These are phyloP conservation scores for Afroboletus lepidellus DNA, from an alignment of 1,284 basidiomycete genomes.

Conservation along the genomic window DNA sequence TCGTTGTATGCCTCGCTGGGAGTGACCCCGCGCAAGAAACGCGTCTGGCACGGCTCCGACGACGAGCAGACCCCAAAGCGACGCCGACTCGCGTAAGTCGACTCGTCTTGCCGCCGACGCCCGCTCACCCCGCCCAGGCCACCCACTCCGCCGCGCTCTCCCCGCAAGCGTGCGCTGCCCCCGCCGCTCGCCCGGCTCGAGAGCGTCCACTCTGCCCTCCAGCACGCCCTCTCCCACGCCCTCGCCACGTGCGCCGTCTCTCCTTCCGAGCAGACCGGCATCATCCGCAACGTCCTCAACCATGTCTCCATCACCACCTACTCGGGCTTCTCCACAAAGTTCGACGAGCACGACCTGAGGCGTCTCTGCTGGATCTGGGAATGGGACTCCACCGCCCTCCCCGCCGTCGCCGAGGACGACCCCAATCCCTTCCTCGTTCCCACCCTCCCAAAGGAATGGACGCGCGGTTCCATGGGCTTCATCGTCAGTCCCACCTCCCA, in stretches of 20 bases:
- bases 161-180: constrained; percentile 47
- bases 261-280: constrained; percentile 71
- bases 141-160: constrained; percentile 54
- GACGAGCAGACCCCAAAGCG: constrained; percentile 68
- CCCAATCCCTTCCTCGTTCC: constrained; percentile 70
- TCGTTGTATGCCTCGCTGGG: constrained; percentile 28
- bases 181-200: constrained; percentile 58
- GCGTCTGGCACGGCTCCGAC: constrained; percentile 47
- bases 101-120: neutral
- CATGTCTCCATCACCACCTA: constrained; percentile 70
- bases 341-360: constrained; percentile 63
- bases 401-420: constrained; percentile 41
- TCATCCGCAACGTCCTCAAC: constrained; percentile 75
- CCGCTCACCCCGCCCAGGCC: constrained; percentile 38
- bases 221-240: constrained; percentile 78
- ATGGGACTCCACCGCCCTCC: constrained; percentile 59
- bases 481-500: constrained; percentile 69
- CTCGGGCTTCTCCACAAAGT: constrained; percentile 58
- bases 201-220: constrained; percentile 62
- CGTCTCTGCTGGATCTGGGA: constrained; percentile 87
- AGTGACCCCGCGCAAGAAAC: constrained; percentile 68
- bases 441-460: constrained; percentile 60
- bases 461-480: constrained; percentile 73
- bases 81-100: constrained; percentile 51
- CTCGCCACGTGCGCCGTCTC: constrained; percentile 76